Conservation (phyloP, 1,139 yeast genomes). For the Geotrichum histeridarum region DNA sequence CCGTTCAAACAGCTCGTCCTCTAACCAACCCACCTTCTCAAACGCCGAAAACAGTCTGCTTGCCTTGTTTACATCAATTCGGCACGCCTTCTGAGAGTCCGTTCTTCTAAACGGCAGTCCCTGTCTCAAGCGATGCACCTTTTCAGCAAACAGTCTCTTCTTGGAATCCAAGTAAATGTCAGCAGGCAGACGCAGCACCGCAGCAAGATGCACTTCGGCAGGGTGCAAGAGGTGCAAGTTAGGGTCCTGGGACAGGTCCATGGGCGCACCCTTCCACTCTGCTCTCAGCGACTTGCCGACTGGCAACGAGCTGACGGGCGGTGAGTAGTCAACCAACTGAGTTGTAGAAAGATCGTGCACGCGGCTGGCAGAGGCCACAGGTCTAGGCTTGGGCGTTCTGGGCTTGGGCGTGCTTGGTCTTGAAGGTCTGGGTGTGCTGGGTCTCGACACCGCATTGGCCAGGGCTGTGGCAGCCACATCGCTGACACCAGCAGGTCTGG, state of each 20-base stretch:
- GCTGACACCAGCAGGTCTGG: neutral
- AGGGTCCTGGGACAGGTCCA: conserved; percentile 85
- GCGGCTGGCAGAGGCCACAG: neutral
- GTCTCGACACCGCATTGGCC: neutral
- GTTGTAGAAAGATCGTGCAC: conserved; percentile 41
- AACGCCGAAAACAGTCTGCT: conserved; percentile 87
- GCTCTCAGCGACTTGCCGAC: conserved; percentile 71
- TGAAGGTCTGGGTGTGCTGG: conserved; percentile 2
- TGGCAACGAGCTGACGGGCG: conserved; percentile 60
- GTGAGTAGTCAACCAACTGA: conserved; percentile 65
- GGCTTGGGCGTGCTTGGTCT: neutral
- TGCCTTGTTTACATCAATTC: conserved; percentile 95
- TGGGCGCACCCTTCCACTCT: conserved; percentile 98
- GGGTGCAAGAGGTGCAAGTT: conserved; percentile 71
- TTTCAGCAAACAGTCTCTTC: conserved; percentile 82
- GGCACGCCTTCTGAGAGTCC: conserved; percentile 95
- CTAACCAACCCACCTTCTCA: conserved; percentile 93
- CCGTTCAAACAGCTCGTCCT: conserved; percentile 65
- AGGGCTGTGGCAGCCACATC: neutral
- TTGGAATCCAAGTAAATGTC: conserved; percentile 87
- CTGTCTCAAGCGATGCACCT: conserved; percentile 67
- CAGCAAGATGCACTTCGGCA: conserved; percentile 84
- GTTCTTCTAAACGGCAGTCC: conserved; percentile 91
- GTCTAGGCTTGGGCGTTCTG: neutral
- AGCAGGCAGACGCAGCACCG: conserved; percentile 79